Evolutionary conservation across 2,329 filamentous ascomycete genomes (phyloP).

Genomic region (Trichoderma sp.): DNA sequence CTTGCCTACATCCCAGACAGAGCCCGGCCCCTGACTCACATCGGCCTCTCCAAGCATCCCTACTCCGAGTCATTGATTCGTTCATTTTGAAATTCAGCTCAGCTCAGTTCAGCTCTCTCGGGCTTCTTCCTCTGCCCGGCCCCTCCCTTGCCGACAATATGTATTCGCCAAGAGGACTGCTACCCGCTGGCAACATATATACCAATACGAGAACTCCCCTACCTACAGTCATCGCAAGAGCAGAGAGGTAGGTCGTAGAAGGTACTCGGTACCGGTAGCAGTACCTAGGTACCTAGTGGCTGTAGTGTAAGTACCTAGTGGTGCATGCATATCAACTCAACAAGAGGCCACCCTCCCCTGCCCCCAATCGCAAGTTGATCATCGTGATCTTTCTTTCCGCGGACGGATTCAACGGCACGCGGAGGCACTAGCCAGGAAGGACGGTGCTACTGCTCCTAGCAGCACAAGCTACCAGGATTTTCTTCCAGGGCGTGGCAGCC

Average conservation of each 20-base stretch:
- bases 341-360: background rate
- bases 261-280: background rate
- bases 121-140: background rate
- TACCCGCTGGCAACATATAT: background rate
- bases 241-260: background rate
- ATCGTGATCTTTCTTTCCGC: constrained; percentile 3
- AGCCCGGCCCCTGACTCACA: constrained; percentile 9
- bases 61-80: background rate
- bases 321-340: background rate
- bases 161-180: background rate
- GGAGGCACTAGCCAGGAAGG: background rate
- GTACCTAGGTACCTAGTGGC: no score
- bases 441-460: background rate
- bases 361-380: background rate
- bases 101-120: background rate
- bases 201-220: background rate
- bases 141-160: background rate
- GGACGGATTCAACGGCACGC: constrained; percentile 10
- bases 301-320: no score
- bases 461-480: background rate
- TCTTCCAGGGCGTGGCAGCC: background rate
- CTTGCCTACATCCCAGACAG: background rate
- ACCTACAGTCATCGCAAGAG: background rate
- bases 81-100: background rate
- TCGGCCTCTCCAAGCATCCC: background rate